Base-by-base conservation (phyloP, 2,329 filamentous ascomycete species). In the Penicillium sclerotiorum region DNA sequence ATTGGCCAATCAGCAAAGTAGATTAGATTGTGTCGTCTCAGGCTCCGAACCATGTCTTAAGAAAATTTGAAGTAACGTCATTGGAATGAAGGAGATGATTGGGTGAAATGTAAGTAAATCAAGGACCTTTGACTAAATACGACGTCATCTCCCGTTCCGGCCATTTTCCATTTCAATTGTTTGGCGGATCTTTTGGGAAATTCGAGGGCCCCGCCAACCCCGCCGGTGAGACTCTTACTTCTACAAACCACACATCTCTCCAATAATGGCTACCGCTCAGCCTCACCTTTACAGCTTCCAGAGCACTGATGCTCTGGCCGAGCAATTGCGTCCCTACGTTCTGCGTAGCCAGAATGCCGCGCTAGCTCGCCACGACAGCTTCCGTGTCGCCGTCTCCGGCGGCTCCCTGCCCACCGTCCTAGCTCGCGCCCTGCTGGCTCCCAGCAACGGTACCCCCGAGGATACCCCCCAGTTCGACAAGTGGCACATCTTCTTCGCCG, bases 401-500 rank as follows among this genome's bases (percentile, higher is more conserved):
- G 94, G 94, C 62, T 96, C 92, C 13, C 84, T 99, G 38, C 94
- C 94, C 49, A 87, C 90, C 67, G 89, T 87, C 12, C 86, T 99
- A 35, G 90, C 91, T 38, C 84, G 90, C 70, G 91, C 91, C 8
- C 84, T 97, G 9, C 83, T 97, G 21, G 67, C 83, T 17, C 61
- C 75, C 66, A 59, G 74, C 74, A 72, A 77, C 52, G 77, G 74
- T 41, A 72, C 69, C 30, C 57, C 63, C 9, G 75, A 86, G 49
- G 89, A 91, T 67, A 80, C 77, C 4, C 74, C 92, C 60, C 79
- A 88, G 63, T 96, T 95, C 74, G 78, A 81, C 69, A 90, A 89
- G 72, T 99, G 94, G 94, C 89, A 97, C 66, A 90, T 99, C 67
- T 99, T 97, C 81, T 97, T 96, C 73, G 93, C 93, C 67, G 94